phyloP scores from a whole-genome alignment of 768 basidiomycete species.

The Boletus tomentosulus region DNA sequence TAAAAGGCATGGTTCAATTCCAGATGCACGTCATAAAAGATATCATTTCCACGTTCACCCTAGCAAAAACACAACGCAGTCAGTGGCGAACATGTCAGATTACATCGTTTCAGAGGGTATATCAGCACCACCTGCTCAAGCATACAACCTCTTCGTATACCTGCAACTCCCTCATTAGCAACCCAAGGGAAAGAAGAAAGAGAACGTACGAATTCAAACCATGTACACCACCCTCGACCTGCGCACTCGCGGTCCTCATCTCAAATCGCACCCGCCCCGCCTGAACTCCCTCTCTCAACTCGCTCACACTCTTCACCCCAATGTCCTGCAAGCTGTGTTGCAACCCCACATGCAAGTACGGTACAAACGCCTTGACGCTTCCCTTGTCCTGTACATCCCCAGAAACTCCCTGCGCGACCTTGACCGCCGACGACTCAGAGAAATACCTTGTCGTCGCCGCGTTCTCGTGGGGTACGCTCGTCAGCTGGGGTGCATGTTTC shows the following conservation, averaged over 20 bases:
- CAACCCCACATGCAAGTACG: constrained; percentile 74
- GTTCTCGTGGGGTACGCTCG: constrained; percentile 63
- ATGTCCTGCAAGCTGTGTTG: constrained; percentile 96
- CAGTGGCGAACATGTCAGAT: background rate
- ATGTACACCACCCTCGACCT: constrained; percentile 94
- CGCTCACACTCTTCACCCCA: constrained; percentile 65
- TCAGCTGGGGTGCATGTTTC: constrained; percentile 49
- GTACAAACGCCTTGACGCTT: constrained; percentile 87
- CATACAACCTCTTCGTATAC: constrained; percentile 56
- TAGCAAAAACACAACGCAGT: too few relatives aligned
- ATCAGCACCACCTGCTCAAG: constrained; percentile 20
- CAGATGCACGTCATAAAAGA: too few relatives aligned
- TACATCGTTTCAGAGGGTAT: background rate
- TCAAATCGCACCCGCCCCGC: constrained; percentile 80
- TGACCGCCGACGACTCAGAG: constrained; percentile 65
- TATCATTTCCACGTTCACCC: too few relatives aligned
- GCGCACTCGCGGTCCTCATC: constrained; percentile 89
- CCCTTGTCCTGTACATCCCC: constrained; percentile 99
- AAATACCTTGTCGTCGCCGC: constrained; percentile 86
- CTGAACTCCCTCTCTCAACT: constrained; percentile 62
- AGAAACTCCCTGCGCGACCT: constrained; percentile 95
- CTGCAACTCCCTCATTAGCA: constrained; percentile 26
- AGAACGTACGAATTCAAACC: constrained; percentile 84
- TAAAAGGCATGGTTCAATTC: too few relatives aligned
- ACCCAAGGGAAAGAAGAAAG: background rate